A percentile compares a stretch with the other conserved stretches of the same genome.
Conservation (phyloP, 1,284 basidiomycete species). For the Malassezia equina region DNA sequence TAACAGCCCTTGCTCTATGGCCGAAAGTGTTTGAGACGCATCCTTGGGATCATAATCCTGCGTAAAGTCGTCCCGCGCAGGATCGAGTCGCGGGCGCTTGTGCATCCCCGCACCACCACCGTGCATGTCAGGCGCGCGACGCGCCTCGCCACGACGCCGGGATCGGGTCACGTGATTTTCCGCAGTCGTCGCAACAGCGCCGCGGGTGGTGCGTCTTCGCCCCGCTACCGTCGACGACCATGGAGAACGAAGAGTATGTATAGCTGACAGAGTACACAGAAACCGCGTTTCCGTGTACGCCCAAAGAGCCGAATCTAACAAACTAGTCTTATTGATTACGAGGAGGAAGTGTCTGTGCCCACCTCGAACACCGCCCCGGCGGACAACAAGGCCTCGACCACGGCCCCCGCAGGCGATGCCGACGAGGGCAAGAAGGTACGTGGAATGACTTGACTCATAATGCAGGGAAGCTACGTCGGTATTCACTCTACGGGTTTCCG, state of each 20-base stretch:
- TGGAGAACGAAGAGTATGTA: slow-evolving; percentile 48
- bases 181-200: slow-evolving; percentile 3
- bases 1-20: neutral
- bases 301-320: neutral
- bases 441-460: neutral
- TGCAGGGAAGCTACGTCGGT: slow-evolving; percentile 47
- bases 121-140: neutral
- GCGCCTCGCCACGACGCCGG: neutral
- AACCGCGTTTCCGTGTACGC: neutral
- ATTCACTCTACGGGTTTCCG: slow-evolving; percentile 49
- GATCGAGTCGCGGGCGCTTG: slow-evolving; percentile 3
- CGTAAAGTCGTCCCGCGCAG: neutral
- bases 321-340: slow-evolving; percentile 48
- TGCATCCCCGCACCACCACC: neutral
- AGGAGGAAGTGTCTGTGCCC: slow-evolving; percentile 43
- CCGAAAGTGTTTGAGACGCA: neutral
- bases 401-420: slow-evolving; percentile 30
- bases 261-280: neutral
- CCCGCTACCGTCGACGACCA: slow-evolving; percentile 19
- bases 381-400: slow-evolving; percentile 24
- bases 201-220: neutral
- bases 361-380: neutral
- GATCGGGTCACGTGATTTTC: slow-evolving; percentile 12
- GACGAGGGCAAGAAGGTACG: slow-evolving; percentile 40
- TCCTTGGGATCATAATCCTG: neutral